These are phyloP conservation scores for Ajuga reptans DNA, from an alignment of 305 asterid species.

Conservation along the genomic window DNA sequence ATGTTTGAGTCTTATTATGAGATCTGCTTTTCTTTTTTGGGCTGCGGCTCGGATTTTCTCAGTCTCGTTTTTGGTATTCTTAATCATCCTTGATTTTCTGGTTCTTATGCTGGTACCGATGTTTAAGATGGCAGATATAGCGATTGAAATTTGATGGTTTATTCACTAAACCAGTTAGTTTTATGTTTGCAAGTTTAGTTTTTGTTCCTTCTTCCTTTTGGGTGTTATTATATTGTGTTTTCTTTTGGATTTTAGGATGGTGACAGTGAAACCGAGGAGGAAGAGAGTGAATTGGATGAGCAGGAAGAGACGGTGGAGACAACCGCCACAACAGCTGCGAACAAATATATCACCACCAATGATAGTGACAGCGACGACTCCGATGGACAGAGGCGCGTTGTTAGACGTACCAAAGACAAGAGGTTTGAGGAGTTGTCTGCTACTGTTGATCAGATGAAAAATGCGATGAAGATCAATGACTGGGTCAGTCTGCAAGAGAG, in stretches of 20 bases:
- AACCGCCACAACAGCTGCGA: constrained; percentile 22
- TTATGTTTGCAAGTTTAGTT: background rate
- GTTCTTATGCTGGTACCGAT: background rate
- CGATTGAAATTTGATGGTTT: background rate
- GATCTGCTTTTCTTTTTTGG: background rate
- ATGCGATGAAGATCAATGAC: constrained; percentile 88
- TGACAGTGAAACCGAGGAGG: constrained; percentile 73
- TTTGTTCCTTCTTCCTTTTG: background rate
- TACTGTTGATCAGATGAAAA: constrained; percentile 85
- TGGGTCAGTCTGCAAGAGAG: constrained; percentile 90
- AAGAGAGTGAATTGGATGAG: constrained; percentile 47
- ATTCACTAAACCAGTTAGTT: background rate
- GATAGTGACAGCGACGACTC: constrained; percentile 66
- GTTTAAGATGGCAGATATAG: background rate
- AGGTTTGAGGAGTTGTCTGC: constrained; percentile 75
- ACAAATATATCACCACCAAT: constrained; percentile 35
- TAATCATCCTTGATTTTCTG: background rate
- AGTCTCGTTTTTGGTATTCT: background rate
- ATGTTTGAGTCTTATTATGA: background rate
- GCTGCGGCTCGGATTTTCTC: background rate
- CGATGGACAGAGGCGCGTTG: constrained; percentile 60
- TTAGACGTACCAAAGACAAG: constrained; percentile 74
- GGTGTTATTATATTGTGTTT: background rate
- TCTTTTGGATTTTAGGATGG: constrained; percentile 41
- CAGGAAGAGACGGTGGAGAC: constrained; percentile 44